These are phyloP conservation scores for Aurifilum marmelostoma DNA, from an alignment of 2,329 filamentous ascomycete species.

Conservation along the genomic window DNA sequence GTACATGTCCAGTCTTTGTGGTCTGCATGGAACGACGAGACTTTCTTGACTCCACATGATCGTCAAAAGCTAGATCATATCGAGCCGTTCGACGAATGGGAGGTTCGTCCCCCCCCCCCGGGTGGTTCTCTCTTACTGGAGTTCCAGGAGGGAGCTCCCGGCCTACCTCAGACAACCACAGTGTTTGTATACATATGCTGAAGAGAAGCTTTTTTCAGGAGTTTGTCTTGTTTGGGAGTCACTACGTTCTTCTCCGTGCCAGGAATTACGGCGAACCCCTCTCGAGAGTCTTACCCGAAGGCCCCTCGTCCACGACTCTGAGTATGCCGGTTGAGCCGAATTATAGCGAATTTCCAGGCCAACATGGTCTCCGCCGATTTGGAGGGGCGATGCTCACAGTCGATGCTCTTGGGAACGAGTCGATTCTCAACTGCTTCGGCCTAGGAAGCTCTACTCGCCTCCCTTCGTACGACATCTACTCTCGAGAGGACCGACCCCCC, in stretches of 20 bases:
- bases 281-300: neutral
- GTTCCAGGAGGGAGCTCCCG: neutral
- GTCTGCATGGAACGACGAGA: conserved; percentile 76
- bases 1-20: conserved; percentile 72
- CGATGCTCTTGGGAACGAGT: conserved; percentile 46
- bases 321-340: conserved; percentile 30
- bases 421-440: conserved; percentile 50
- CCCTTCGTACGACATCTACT: conserved; percentile 56
- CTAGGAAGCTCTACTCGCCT: conserved; percentile 49
- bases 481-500: conserved; percentile 30
- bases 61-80: conserved; percentile 66
- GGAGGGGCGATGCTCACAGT: conserved; percentile 54
- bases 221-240: conserved; percentile 79
- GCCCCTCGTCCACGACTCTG: no score
- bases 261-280: conserved; percentile 39
- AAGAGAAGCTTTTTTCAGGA: conserved; percentile 55
- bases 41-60: conserved; percentile 64
- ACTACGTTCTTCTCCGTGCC: conserved; percentile 81
- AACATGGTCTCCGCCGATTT: conserved; percentile 60
- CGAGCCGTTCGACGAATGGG: conserved; percentile 95
- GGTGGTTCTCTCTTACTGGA: no score
- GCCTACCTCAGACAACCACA: neutral
- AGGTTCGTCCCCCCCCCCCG: neutral
- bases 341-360: conserved; percentile 43
- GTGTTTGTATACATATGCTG: neutral